These are phyloP conservation scores for Penicillium steckii DNA, from an alignment of 495 filamentous ascomycete genomes.

Conservation along the genomic window DNA sequence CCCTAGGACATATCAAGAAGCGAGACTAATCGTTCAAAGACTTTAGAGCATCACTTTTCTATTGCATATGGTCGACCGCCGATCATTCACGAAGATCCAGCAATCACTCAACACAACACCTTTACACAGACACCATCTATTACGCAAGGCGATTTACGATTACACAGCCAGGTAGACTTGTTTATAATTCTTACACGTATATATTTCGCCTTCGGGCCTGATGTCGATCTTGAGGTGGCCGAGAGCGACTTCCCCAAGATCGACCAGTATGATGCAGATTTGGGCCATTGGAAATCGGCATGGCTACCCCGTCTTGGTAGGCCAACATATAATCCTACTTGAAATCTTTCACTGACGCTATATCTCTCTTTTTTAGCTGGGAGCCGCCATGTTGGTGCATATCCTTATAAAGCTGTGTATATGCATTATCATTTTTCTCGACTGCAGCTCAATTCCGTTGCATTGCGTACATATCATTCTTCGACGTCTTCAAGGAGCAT, in stretches of 20 bases:
- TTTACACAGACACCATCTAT: constrained; percentile 44
- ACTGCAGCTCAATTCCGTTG: constrained; percentile 57
- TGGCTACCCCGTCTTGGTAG: constrained; percentile 52
- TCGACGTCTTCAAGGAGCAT: constrained; percentile 46
- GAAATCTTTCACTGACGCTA: constrained; percentile 10
- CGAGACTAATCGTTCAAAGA: constrained; percentile 29
- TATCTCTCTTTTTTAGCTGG: constrained; percentile 25
- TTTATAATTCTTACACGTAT: constrained; percentile 58
- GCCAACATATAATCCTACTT: constrained; percentile 4
- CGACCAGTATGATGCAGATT: constrained; percentile 42
- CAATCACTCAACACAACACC: constrained; percentile 50
- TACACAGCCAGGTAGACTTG: constrained; percentile 57
- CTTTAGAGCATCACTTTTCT: constrained; percentile 55
- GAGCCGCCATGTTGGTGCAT: constrained; percentile 52
- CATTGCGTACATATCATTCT: constrained; percentile 53
- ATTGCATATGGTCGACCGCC: constrained; percentile 55
- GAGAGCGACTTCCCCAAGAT: constrained; percentile 45
- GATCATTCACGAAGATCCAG: constrained; percentile 53
- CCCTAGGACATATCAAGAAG: not conserved
- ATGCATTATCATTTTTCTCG: constrained; percentile 56
- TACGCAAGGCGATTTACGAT: constrained; percentile 51
- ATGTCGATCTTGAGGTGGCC: constrained; percentile 52
- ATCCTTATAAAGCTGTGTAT: constrained; percentile 51
- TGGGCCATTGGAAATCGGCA: constrained; percentile 45
- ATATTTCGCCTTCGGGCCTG: constrained; percentile 58